Evolutionary conservation across 345 rosid species (phyloP), one percentile per base, ranked within the genome.

Genomic region (Camelina sativa): DNA sequence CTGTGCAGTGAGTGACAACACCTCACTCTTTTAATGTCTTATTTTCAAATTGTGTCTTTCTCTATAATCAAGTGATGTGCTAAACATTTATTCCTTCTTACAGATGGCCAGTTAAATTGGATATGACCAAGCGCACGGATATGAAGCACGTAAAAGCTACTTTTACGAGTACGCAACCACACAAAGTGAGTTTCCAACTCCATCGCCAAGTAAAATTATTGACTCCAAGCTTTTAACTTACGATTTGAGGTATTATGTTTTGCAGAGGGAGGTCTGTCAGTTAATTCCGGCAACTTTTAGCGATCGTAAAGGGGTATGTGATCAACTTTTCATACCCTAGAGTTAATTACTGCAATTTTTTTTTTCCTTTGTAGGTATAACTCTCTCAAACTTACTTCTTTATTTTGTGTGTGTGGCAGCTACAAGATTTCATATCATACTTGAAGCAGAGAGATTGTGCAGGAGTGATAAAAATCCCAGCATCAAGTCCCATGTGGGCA

Each of bases 371-470:
- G 51, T 48, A 22, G 44, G 6, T 28, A 11, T 25, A 62, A 38
- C 48, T 62, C 1, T 19, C 23, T 28, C 43, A 63, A 62, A 44
- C 41, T 50, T 40, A 8, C 25, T 50, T 8, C 47, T 12, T 59
- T 28, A 4, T 28, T 28, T 3, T 28, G 5, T 28, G 30, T 40
- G 0, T 50, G 35, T 56, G 37, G 76, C 90, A 95, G 99, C 87
- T 92, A 81, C 93, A 88, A 87, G 97, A 92, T 76, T 95, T 92
- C 80, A 87, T 87, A 67, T 79, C 94, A 17, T 90, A 95, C 86
- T 83, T 95, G 87, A 92, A 83, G 88, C 99, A 89, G 85, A 86
- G 97, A 77, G 92, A 89, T 17, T 95, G 99, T 71, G 98, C 99
- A 0, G 99, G 99, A 76, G 99, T 95, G 34, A 95, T 95, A 71